Conservation (phyloP, 1,284 basidiomycete genomes). For the Ustanciosporium gigantosporum region DNA sequence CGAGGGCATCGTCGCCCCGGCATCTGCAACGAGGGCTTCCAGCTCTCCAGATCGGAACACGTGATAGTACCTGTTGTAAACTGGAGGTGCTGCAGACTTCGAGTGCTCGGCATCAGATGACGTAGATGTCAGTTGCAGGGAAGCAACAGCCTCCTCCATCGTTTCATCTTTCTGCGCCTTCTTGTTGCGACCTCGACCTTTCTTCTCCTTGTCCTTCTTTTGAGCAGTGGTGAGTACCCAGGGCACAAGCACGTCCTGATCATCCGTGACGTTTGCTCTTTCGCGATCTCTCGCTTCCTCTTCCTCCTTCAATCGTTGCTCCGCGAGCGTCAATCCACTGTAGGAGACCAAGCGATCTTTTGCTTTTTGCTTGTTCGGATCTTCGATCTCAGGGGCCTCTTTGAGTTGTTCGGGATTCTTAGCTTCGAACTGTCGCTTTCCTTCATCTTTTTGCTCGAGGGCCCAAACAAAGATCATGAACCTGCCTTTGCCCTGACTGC, state of each 20-base stretch:
- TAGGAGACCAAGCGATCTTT: constrained; percentile 27
- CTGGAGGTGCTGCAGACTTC: constrained; percentile 4
- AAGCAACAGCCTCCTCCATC: constrained; percentile 3
- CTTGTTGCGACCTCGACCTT: neutral
- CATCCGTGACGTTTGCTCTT: constrained; percentile 8
- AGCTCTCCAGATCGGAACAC: constrained; percentile 55
- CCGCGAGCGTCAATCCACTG: constrained; percentile 9
- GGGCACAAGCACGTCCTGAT: constrained; percentile 57
- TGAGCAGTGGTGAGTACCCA: constrained; percentile 47
- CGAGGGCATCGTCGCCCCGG: constrained; percentile 18
- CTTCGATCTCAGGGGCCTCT: constrained; percentile 8
- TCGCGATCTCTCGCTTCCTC: neutral
- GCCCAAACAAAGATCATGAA: constrained; percentile 98
- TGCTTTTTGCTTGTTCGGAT: constrained; percentile 18
- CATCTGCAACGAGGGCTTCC: constrained; percentile 50
- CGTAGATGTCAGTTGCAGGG: neutral
- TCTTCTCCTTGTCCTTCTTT: constrained; percentile 1
- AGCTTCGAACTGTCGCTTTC: constrained; percentile 48
- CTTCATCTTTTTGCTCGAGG: constrained; percentile 76
- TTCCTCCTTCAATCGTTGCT: neutral
- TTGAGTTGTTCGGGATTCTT: constrained; percentile 9
- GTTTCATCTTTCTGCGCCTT: constrained; percentile 25
- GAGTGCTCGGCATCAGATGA: neutral
- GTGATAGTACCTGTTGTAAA: constrained; percentile 59
- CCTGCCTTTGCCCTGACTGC: constrained; percentile 67